Percentiles rank a stretch among this genome's conserved stretches.
Evolutionary conservation across 176 grass and related monocot genomes (phyloP).

Genomic region (Leersia perrieri): DNA sequence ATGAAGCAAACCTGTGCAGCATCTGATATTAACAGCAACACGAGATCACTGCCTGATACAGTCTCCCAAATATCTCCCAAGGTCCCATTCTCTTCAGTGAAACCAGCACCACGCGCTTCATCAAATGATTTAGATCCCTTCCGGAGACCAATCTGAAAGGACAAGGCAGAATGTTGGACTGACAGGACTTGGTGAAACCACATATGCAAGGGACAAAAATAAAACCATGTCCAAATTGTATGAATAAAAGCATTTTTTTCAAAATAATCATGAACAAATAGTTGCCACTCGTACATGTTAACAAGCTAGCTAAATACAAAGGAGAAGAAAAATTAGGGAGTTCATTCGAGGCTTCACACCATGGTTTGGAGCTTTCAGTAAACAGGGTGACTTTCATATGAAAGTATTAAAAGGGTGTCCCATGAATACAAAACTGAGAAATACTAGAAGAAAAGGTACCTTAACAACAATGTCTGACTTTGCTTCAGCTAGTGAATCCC

Average conservation of each 20-base stretch:
- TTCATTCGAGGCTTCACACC: not conserved
- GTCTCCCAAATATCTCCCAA: slow-evolving; percentile 90
- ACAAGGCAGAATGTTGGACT: not conserved
- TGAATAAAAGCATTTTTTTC: not conserved
- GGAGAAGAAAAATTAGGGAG: not conserved
- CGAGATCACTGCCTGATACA: slow-evolving; percentile 72
- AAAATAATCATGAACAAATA: not conserved
- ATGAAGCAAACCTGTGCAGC: slow-evolving; percentile 63
- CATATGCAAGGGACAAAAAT: not conserved
- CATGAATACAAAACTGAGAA: not conserved
- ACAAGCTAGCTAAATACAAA: not conserved
- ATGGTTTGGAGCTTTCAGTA: not conserved
- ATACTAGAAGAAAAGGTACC: slow-evolving; percentile 33
- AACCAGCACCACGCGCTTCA: slow-evolving; percentile 76
- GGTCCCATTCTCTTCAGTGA: slow-evolving; percentile 79
- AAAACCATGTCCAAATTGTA: not conserved
- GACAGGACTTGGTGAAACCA: not conserved
- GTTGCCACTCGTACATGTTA: not conserved
- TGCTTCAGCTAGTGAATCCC: slow-evolving; percentile 69
- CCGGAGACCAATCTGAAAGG: slow-evolving; percentile 78
- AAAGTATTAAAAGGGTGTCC: not conserved
- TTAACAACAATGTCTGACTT: slow-evolving; percentile 94
- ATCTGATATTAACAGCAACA: slow-evolving; percentile 94
- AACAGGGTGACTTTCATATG: not conserved
- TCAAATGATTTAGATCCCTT: slow-evolving; percentile 85